These are phyloP conservation scores for Globisporangium nodosum DNA, from an alignment of 352 stramenopile genomes.

Conservation along the genomic window DNA sequence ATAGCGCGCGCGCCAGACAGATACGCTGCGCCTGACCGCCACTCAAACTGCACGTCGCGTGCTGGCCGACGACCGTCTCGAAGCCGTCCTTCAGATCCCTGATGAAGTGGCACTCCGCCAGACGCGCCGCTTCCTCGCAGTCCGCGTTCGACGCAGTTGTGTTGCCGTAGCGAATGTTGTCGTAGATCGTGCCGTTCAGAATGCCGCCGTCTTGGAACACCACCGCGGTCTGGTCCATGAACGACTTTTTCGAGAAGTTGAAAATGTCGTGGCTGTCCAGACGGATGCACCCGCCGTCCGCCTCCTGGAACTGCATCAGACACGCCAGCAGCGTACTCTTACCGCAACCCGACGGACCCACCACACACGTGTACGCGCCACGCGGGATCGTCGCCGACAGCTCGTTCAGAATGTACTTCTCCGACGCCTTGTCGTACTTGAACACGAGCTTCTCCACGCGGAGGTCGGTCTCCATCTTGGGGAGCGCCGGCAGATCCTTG, in stretches of 20 bases:
- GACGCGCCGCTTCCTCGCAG: constrained; percentile 70
- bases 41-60: constrained; percentile 84
- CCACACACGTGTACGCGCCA: constrained; percentile 82
- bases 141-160: constrained; percentile 60
- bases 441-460: constrained; percentile 78
- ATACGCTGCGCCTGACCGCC: constrained; percentile 85
- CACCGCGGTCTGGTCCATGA: constrained; percentile 83
- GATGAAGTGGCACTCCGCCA: constrained; percentile 85
- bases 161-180: constrained; percentile 87
- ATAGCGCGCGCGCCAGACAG: constrained; percentile 76
- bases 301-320: constrained; percentile 87
- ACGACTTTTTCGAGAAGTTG: constrained; percentile 84
- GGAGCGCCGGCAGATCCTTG: constrained; percentile 62
- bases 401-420: constrained; percentile 82
- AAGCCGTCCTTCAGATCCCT: constrained; percentile 75
- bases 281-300: constrained; percentile 73
- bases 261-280: constrained; percentile 81
- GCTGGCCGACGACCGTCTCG: constrained; percentile 78
- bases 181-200: constrained; percentile 83
- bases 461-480: constrained; percentile 83
- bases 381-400: constrained; percentile 61
- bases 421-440: constrained; percentile 82
- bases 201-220: constrained; percentile 87
- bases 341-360: constrained; percentile 78
- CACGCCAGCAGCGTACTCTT: constrained; percentile 86